Evolutionary conservation across 371 early-diverging fungal genomes (phyloP).

Genomic region (Actinomortierella ambigua): DNA sequence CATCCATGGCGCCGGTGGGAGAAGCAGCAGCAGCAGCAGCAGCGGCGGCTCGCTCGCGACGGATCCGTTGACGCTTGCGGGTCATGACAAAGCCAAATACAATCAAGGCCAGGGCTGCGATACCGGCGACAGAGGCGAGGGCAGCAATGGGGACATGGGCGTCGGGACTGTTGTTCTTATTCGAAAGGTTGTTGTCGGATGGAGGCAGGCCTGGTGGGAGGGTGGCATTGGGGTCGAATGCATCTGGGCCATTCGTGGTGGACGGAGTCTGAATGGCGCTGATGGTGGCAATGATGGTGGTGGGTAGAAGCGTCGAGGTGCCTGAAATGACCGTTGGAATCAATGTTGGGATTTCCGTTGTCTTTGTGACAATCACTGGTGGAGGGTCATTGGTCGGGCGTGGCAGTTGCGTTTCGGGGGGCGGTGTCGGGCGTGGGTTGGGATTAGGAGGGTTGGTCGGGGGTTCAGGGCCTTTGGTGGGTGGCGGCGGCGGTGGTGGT

Average conservation of each 20-base stretch:
- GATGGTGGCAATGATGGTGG: conserved; percentile 7
- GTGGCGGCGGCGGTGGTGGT: conserved; percentile 3
- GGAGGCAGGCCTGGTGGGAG: conserved; percentile 26
- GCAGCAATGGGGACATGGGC: conserved; percentile 32
- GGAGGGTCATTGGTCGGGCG: conserved; percentile 1
- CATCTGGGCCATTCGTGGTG: not conserved
- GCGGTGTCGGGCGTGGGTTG: not conserved
- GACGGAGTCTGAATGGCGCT: not conserved
- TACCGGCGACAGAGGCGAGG: conserved; percentile 27
- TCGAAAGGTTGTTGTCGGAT: not conserved
- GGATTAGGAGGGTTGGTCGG: not conserved
- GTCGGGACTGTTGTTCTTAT: not conserved
- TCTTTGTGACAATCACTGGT: conserved; percentile 9
- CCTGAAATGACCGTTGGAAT: conserved; percentile 32
- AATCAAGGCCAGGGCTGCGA: conserved; percentile 38
- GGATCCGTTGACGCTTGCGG: conserved; percentile 15
- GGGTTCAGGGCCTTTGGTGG: not conserved
- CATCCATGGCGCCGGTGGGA: too few relatives aligned
- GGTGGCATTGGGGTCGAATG: conserved; percentile 10
- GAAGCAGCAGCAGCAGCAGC: conserved; percentile 12
- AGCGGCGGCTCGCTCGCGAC: conserved; percentile 18
- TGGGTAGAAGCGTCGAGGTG: conserved; percentile 17
- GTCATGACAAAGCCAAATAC: conserved; percentile 46
- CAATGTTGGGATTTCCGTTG: not conserved
- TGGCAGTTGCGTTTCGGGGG: not conserved